Evolutionary conservation across 441 rosid genomes (phyloP), one percentile per base, ranked within the genome.

Genomic region (Eruca vesicaria): DNA sequence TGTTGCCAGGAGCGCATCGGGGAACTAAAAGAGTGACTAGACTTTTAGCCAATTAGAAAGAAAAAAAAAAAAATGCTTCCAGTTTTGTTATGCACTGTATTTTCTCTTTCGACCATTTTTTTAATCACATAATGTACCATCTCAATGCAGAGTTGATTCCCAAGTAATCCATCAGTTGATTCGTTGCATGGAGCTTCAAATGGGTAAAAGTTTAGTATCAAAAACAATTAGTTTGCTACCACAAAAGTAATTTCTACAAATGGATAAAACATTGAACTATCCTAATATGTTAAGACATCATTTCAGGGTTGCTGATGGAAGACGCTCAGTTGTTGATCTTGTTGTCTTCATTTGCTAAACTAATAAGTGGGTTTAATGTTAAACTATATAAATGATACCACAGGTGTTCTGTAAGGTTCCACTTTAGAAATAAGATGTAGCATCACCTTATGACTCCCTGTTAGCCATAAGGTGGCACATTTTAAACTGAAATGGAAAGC

Each of bases 1-100:
- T 88, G 72, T 75, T 95, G 72, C 96, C 97, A 14, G 99, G 99
- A 79, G 98, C 97, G 2, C 98, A 93, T 78, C 78, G 82, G 59
- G 99, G 93, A 81, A 84, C 84, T 48, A 93, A 87, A 83, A 85
- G 95, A 86, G 97, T 89, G 2, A 71, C 93, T 82, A 53, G 48
- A 76, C 55, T 10, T 48, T 48, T 48, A 48, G 21, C 53, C 55
- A 48, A 16, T 10, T 48, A 3, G 55, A 50, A 23, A 50, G 8
- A 50, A 48, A 50, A 41, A n/a, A 0, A 33, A 35, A 15, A 8
- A 45, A 45, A n/a, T 15, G 41, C 3, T 9, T 35, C 14, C 38
- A 20, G 55, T 35, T 9, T 29, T 41, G 29, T 15, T 62, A 2
- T 56, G 63, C 28, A 18, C 62, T 52, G 50, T 31, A 45, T 63